Conservation (phyloP, 257 asterid genomes). For the Salvia splendens region DNA sequence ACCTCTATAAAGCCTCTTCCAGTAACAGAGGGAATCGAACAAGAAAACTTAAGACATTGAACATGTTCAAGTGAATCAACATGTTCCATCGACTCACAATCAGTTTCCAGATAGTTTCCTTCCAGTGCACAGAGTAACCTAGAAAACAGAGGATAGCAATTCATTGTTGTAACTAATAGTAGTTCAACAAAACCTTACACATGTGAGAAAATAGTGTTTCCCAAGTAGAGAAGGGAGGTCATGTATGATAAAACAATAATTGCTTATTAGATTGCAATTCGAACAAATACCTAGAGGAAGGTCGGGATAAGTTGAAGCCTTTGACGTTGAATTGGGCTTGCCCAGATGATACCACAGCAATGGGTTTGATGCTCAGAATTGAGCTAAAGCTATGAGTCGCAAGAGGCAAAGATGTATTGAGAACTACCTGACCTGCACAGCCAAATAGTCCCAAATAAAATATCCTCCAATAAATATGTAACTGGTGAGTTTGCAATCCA, state of each 20-base stretch:
- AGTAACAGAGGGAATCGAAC: slow-evolving; percentile 51
- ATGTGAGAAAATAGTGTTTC: slow-evolving; percentile 9
- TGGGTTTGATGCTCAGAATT: slow-evolving; percentile 63
- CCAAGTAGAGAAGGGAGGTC: slow-evolving; percentile 15
- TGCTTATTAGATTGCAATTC: slow-evolving; percentile 19
- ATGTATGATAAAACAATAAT: slow-evolving; percentile 8
- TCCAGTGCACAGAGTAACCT: slow-evolving; percentile 75
- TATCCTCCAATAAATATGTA: slow-evolving; percentile 24
- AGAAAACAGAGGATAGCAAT: slow-evolving; percentile 21
- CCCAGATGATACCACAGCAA: slow-evolving; percentile 66
- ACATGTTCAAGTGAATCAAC: slow-evolving; percentile 42
- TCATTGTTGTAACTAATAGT: neutral
- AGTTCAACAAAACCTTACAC: neutral
- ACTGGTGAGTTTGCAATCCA: slow-evolving; percentile 6
- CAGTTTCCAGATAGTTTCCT: slow-evolving; percentile 66
- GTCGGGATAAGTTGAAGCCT: slow-evolving; percentile 57
- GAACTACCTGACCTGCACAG: slow-evolving; percentile 63
- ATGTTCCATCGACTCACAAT: slow-evolving; percentile 33
- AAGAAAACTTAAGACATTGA: slow-evolving; percentile 48
- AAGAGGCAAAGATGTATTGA: slow-evolving; percentile 54
- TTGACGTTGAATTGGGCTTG: slow-evolving; percentile 59
- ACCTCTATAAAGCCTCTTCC: slow-evolving; percentile 90
- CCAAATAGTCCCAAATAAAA: slow-evolving; percentile 26
- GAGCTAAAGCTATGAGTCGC: slow-evolving; percentile 39
- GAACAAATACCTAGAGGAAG: slow-evolving; percentile 56